Evolutionary conservation across 495 filamentous ascomycete genomes (phyloP).

Genomic region (Penicillium salamii): DNA sequence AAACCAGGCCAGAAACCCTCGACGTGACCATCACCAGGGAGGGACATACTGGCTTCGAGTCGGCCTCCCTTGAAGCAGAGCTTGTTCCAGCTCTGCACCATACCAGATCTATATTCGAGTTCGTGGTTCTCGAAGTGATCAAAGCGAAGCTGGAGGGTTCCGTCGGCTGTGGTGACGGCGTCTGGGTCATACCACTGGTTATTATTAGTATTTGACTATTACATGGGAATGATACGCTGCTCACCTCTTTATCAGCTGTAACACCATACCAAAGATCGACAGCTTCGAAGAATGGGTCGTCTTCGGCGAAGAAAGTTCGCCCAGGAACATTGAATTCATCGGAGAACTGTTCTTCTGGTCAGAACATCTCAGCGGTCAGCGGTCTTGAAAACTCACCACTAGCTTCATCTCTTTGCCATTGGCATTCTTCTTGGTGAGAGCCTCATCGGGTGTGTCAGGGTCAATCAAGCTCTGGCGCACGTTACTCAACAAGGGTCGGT

Average conservation of each 20-base stretch:
- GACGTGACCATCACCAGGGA: slow-evolving; percentile 66
- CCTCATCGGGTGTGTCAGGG: slow-evolving; percentile 65
- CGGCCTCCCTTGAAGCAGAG: slow-evolving; percentile 74
- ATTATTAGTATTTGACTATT: neutral
- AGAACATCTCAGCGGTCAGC: no score
- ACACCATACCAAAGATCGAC: slow-evolving; percentile 81
- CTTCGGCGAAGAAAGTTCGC: slow-evolving; percentile 69
- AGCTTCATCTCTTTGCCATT: slow-evolving; percentile 63
- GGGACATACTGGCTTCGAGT: slow-evolving; percentile 73
- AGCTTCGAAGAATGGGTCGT: slow-evolving; percentile 70
- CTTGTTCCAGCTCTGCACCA: slow-evolving; percentile 81
- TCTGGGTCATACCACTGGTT: slow-evolving; percentile 77
- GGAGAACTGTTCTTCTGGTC: slow-evolving; percentile 55
- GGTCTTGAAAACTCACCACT: slow-evolving; percentile 50
- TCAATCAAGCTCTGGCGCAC: slow-evolving; percentile 62
- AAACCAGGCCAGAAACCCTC: slow-evolving; percentile 79
- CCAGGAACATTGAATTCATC: slow-evolving; percentile 75
- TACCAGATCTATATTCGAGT: slow-evolving; percentile 72
- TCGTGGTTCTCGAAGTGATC: slow-evolving; percentile 67
- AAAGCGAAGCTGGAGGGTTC: slow-evolving; percentile 64
- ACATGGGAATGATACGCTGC: neutral
- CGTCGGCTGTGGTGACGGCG: slow-evolving; percentile 65
- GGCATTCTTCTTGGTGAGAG: slow-evolving; percentile 51
- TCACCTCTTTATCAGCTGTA: slow-evolving; percentile 68
- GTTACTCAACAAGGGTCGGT: slow-evolving; percentile 57